These are phyloP conservation scores for Kokia cookei DNA, from an alignment of 441 rosid species.

Conservation along the genomic window DNA sequence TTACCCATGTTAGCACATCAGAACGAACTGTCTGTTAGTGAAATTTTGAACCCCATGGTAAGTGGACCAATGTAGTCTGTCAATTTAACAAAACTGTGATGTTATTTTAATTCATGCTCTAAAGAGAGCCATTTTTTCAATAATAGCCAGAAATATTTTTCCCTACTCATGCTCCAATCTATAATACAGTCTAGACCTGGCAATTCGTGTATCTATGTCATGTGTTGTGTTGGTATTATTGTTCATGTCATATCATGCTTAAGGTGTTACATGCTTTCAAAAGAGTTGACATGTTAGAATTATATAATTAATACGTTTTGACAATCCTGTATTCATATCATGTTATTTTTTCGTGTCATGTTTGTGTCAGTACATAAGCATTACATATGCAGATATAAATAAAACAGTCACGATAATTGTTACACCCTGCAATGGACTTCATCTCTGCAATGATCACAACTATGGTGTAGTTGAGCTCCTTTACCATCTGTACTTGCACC, in stretches of 20 bases:
- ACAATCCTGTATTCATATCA: background rate
- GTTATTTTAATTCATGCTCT: conserved; percentile 46
- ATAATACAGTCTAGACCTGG: background rate
- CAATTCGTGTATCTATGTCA: background rate
- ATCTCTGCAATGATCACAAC: background rate
- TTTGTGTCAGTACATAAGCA: background rate
- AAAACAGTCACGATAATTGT: background rate
- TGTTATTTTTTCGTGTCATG: background rate
- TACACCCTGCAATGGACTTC: background rate
- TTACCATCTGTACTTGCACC: background rate
- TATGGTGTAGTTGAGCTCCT: background rate
- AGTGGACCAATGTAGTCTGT: conserved; percentile 20
- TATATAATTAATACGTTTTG: background rate
- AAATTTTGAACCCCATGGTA: conserved; percentile 10
- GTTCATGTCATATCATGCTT: background rate
- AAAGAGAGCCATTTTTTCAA: conserved; percentile 30
- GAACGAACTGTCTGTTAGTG: conserved; percentile 10
- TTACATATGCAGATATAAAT: background rate
- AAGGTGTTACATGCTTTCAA: background rate
- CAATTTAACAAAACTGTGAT: conserved; percentile 5
- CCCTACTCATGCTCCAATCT: background rate
- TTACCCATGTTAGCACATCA: conserved; percentile 17
- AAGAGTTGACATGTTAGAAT: background rate
- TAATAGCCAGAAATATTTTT: background rate
- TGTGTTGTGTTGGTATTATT: background rate